A percentile compares a stretch with the other conserved stretches of the same genome.
Conservation (phyloP, 2,329 filamentous ascomycete species). For the Graphilbum fragrans region DNA sequence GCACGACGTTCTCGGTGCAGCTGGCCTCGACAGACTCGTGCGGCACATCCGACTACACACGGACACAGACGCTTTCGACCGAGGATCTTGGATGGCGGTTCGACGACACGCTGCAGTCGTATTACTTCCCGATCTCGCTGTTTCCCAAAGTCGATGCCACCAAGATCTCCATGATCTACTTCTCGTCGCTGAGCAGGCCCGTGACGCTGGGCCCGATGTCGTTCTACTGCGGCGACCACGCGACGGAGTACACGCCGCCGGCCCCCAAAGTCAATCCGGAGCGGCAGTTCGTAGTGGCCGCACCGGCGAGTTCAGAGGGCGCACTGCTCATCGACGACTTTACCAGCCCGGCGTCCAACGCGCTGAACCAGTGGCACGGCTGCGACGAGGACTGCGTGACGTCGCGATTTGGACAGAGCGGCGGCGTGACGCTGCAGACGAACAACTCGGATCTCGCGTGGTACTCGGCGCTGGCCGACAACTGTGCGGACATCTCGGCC, state of each 20-base stretch:
- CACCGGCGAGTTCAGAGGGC: conserved; percentile 33
- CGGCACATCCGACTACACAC: conserved; percentile 18
- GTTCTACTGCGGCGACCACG: conserved; percentile 43
- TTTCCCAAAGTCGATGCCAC: conserved; percentile 35
- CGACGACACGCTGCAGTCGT: conserved; percentile 46
- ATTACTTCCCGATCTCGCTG: conserved; percentile 42
- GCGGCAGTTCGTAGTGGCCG: conserved; percentile 30
- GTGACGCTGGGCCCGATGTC: conserved; percentile 43
- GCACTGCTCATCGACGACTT: conserved; percentile 51
- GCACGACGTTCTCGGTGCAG: conserved; percentile 38
- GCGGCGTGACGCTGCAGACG: conserved; percentile 44
- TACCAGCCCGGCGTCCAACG: conserved; percentile 36
- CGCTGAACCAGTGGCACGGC: conserved; percentile 54
- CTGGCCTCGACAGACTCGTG: conserved; percentile 34
- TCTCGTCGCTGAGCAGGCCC: conserved; percentile 31
- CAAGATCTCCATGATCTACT: conserved; percentile 39
- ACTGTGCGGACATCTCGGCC: conserved; percentile 42
- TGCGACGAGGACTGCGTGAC: conserved; percentile 43
- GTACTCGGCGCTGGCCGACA: conserved; percentile 23
- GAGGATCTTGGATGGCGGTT: conserved; percentile 47
- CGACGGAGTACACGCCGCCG: conserved; percentile 31
- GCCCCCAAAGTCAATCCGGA: conserved; percentile 5
- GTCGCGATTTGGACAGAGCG: conserved; percentile 26
- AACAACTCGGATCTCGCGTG: conserved; percentile 32
- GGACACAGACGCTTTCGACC: conserved; percentile 24